Percentiles rank a stretch among this genome's conserved stretches.
Evolutionary conservation across 1,284 basidiomycete genomes (phyloP).

Genomic region (Cryptococcus maquisensis): DNA sequence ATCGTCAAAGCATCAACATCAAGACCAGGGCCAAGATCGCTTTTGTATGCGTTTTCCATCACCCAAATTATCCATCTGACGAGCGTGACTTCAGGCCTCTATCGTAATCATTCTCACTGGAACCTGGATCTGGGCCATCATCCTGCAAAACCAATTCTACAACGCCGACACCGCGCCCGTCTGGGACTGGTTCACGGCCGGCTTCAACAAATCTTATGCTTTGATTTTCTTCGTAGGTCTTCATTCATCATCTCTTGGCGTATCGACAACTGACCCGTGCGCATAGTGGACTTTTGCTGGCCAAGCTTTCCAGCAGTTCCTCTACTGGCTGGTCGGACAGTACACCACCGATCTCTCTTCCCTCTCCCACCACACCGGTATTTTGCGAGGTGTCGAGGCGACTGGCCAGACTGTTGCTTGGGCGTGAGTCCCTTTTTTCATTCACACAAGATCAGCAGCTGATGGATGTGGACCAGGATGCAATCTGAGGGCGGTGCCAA

Average conservation of each 20-base stretch:
- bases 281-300: conserved; percentile 22
- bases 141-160: conserved; percentile 27
- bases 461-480: conserved; percentile 11
- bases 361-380: conserved; percentile 22
- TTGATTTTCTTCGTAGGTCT: conserved; percentile 18
- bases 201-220: conserved; percentile 22
- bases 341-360: conserved; percentile 23
- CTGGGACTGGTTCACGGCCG: conserved; percentile 26
- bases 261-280: too few species aligned
- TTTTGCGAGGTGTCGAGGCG: conserved; percentile 27
- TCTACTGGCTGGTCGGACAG: conserved; percentile 29
- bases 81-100: conserved; percentile 4
- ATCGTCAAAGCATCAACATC: conserved; percentile 26
- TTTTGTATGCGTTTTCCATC: conserved; percentile 12
- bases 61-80: neutral
- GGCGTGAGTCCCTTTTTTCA: conserved; percentile 20
- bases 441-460: neutral
- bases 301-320: conserved; percentile 29
- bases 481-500: conserved; percentile 26
- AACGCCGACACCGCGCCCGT: conserved; percentile 10
- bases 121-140: conserved; percentile 31
- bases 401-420: conserved; percentile 30
- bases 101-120: conserved; percentile 25
- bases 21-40: conserved; percentile 23
- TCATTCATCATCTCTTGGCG: too few species aligned